These are phyloP conservation scores for Manihot esculenta DNA, from an alignment of 441 rosid species.

Conservation along the genomic window DNA sequence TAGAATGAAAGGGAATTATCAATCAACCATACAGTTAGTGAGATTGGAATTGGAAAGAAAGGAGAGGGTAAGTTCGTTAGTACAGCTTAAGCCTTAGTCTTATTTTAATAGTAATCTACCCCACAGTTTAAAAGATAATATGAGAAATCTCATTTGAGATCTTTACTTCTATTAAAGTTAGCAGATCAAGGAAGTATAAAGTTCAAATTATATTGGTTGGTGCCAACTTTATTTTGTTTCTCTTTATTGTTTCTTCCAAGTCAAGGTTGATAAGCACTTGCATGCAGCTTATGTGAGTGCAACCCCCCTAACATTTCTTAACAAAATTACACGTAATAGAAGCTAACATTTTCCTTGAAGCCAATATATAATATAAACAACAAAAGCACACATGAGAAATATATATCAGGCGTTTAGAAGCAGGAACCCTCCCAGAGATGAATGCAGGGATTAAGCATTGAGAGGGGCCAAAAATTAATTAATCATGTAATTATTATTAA, in stretches of 20 bases:
- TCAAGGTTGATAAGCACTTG: not conserved
- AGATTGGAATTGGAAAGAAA: too few species aligned
- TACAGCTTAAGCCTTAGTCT: too few species aligned
- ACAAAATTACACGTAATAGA: not conserved
- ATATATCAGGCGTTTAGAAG: not conserved
- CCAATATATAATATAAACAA: not conserved
- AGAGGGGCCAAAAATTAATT: too few species aligned
- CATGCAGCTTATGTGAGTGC: not conserved
- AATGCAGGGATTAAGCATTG: too few species aligned
- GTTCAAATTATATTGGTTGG: not conserved
- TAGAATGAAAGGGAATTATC: not conserved
- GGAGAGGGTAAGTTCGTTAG: too few species aligned
- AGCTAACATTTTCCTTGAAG: not conserved
- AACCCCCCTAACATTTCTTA: too few species aligned
- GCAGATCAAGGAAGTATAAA: too few species aligned
- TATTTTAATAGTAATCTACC: not conserved
- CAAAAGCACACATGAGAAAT: not conserved
- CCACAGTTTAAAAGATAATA: not conserved
- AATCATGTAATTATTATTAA: too few species aligned
- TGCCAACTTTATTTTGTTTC: not conserved
- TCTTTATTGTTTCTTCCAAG: not conserved
- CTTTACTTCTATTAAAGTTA: not conserved
- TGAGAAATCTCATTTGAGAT: not conserved
- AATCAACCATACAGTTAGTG: not conserved
- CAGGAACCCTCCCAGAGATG: conserved; percentile 1